These are phyloP conservation scores for Beauveria varroae DNA, from an alignment of 2,329 filamentous ascomycete species.

Conservation along the genomic window DNA sequence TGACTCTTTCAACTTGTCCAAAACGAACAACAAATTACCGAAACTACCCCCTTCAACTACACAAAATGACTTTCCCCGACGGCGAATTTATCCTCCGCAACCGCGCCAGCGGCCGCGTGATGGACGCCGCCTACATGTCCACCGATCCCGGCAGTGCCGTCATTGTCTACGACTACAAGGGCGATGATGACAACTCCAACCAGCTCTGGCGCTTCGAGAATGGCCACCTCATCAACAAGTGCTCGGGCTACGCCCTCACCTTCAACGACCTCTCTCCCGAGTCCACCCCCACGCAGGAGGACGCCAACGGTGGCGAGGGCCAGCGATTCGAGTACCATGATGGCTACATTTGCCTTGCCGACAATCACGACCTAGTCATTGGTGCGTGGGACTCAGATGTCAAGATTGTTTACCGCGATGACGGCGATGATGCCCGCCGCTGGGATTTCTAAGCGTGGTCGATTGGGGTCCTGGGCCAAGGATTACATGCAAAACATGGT, in stretches of 20 bases:
- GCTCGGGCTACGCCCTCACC: neutral
- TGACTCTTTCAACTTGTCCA: no score
- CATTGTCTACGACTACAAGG: neutral
- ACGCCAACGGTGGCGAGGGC: neutral
- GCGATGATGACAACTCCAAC: neutral
- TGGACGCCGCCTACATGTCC: neutral
- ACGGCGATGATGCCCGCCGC: neutral
- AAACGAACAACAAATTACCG: neutral
- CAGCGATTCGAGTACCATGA: neutral
- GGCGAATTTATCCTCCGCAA: constrained; percentile 1
- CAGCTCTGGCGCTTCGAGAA: neutral
- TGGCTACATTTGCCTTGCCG: neutral
- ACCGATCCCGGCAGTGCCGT: neutral
- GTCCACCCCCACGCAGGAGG: neutral
- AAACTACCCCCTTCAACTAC: neutral
- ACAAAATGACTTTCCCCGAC: neutral
- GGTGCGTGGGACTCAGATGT: neutral
- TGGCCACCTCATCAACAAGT: neutral
- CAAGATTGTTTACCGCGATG: neutral
- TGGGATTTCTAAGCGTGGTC: neutral
- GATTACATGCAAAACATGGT: neutral
- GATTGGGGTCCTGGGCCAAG: neutral
- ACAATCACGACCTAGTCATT: neutral
- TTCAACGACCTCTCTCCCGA: neutral
- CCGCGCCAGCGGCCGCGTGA: neutral